These are phyloP conservation scores for Crithidia mellificae DNA, from an alignment of 208 protist species.

Conservation along the genomic window DNA sequence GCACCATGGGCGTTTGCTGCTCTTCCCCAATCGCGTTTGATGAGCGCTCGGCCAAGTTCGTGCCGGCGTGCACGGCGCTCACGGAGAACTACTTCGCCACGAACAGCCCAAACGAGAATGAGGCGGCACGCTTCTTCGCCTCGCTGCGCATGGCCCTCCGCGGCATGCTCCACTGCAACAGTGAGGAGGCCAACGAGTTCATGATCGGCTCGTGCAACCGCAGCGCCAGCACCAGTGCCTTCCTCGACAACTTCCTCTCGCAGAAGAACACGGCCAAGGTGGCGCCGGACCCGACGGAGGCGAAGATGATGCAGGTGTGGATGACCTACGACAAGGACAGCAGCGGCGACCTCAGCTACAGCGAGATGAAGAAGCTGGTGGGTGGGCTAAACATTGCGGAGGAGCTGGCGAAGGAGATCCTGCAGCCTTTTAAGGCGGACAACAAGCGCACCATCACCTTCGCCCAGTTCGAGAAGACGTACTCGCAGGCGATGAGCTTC, in stretches of 20 bases:
- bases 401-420: slow-evolving; percentile 38
- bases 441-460: slow-evolving; percentile 39
- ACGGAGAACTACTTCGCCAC: slow-evolving; percentile 49
- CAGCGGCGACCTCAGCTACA: slow-evolving; percentile 56
- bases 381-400: slow-evolving; percentile 55
- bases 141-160: slow-evolving; percentile 44
- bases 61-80: slow-evolving; percentile 38
- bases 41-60: slow-evolving; percentile 34
- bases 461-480: slow-evolving; percentile 46
- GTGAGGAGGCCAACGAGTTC: slow-evolving; percentile 53
- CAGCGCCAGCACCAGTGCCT: slow-evolving; percentile 33
- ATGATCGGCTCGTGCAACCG: slow-evolving; percentile 39
- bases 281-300: slow-evolving; percentile 44
- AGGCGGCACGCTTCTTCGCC: slow-evolving; percentile 55
- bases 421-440: slow-evolving; percentile 34
- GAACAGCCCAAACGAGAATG: slow-evolving; percentile 28
- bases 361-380: slow-evolving; percentile 50
- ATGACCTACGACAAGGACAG: slow-evolving; percentile 63
- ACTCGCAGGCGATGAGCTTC: slow-evolving; percentile 43
- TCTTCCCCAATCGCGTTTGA: slow-evolving; percentile 15
- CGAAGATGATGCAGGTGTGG: slow-evolving; percentile 74
- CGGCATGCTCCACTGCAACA: slow-evolving; percentile 44
- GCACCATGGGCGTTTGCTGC: slow-evolving; percentile 40
- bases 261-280: slow-evolving; percentile 26
- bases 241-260: slow-evolving; percentile 40